These are phyloP conservation scores for Ilex asprella DNA, from an alignment of 257 asterid species.

Conservation along the genomic window DNA sequence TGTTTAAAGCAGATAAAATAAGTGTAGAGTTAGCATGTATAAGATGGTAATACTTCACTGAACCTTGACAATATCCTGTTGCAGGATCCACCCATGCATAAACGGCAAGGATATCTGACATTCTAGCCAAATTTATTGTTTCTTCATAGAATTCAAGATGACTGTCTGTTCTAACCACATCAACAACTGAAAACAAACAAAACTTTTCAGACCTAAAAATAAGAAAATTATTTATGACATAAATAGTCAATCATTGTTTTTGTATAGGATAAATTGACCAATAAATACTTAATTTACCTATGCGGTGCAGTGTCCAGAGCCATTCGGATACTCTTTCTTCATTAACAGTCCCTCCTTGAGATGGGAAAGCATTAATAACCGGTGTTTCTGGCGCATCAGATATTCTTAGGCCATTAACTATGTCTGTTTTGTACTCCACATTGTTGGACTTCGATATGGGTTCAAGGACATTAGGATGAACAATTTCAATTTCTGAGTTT, in stretches of 20 bases:
- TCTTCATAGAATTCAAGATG: constrained; percentile 94
- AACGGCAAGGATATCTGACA: constrained; percentile 98
- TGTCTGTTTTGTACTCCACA: constrained; percentile 33
- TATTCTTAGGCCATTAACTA: constrained; percentile 45
- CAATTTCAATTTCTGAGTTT: constrained; percentile 42
- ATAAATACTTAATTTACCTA: constrained; percentile 39
- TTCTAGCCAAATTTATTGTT: constrained; percentile 83
- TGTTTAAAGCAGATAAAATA: constrained; percentile 3
- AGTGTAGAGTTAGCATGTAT: constrained; percentile 10
- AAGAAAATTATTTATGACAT: not conserved
- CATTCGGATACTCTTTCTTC: constrained; percentile 89
- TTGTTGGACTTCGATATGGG: constrained; percentile 39
- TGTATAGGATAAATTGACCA: not conserved
- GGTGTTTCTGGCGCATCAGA: constrained; percentile 62
- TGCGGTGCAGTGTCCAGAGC: constrained; percentile 98
- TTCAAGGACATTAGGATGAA: constrained; percentile 23
- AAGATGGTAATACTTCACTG: not conserved
- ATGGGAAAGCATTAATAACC: constrained; percentile 27
- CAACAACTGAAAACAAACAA: constrained; percentile 57
- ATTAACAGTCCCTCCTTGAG: constrained; percentile 49
- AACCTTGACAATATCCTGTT: constrained; percentile 99
- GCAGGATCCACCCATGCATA: constrained; percentile 98
- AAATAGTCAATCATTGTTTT: not conserved
- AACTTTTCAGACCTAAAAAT: not conserved
- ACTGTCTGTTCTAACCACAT: constrained; percentile 95